Evolutionary conservation across 352 stramenopile species (phyloP).

Genomic region (Phytophthora niederhauseri): DNA sequence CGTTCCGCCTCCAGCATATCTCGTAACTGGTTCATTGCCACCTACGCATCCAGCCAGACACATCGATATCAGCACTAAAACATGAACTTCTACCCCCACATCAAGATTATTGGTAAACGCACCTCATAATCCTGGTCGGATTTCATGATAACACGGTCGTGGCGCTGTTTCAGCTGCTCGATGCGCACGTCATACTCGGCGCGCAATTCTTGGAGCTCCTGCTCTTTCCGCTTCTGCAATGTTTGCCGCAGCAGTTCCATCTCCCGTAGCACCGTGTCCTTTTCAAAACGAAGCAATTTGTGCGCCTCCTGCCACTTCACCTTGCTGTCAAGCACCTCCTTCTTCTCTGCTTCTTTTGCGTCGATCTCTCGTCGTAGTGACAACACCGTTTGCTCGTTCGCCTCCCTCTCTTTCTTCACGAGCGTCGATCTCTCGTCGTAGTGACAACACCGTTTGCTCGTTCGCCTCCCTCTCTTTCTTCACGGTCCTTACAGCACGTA

Average conservation of each 20-base stretch:
- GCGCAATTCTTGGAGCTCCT: slow-evolving; percentile 57
- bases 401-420: slow-evolving; percentile 44
- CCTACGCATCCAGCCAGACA: slow-evolving; percentile 21
- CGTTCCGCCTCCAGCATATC: slow-evolving; percentile 47
- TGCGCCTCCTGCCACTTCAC: slow-evolving; percentile 52
- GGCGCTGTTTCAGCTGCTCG: slow-evolving; percentile 59
- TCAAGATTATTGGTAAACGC: slow-evolving; percentile 13
- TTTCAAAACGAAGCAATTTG: slow-evolving; percentile 71
- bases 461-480: slow-evolving; percentile 43
- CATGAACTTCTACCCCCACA: not conserved
- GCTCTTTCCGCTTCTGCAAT: slow-evolving; percentile 55
- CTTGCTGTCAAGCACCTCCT: slow-evolving; percentile 34
- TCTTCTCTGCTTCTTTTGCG: slow-evolving; percentile 33
- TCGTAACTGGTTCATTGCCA: slow-evolving; percentile 43
- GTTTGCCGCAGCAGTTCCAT: slow-evolving; percentile 60
- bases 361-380: slow-evolving; percentile 34
- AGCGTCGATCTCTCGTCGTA: slow-evolving; percentile 36
- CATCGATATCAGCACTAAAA: not conserved
- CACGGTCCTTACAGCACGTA: slow-evolving; percentile 37
- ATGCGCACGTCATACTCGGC: slow-evolving; percentile 58
- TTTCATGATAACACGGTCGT: slow-evolving; percentile 56
- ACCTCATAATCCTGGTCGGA: slow-evolving; percentile 61
- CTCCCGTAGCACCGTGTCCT: slow-evolving; percentile 66
- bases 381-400: slow-evolving; percentile 27
- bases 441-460: slow-evolving; percentile 18